Base-by-base conservation (phyloP, 192 early-diverging fungal species). In the Podila verticillata region DNA sequence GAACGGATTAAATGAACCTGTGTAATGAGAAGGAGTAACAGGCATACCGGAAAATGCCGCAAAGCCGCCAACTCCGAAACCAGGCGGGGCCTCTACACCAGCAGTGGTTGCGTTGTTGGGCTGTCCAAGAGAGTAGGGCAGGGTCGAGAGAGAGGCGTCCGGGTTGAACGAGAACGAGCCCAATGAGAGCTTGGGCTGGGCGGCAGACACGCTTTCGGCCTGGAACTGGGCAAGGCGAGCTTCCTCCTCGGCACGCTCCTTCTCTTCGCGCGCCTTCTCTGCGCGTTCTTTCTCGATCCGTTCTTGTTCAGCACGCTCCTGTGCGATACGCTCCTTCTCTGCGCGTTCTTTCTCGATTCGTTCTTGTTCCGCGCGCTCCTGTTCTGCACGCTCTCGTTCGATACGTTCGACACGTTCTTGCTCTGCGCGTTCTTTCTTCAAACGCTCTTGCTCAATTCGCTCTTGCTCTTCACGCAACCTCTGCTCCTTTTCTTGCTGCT, bases 1-100 rank as follows among this genome's bases (percentile, higher is more conserved):
- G 61, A 86, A 86, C 17, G 85, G 85, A 48, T 86, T 86, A 65
- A 86, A 86, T 34, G 83, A 75, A 7, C 85, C 85, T 49, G 80
- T 79, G 54, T 86, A 86, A 29, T 75, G 68, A 8, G 69, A 54
- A 13, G 79, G 77, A 13, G 80, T 72, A 7, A 74, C 51, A n/a
- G 82, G 56, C 35, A 74, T 30, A 32, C 70, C 70, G 17, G 73
- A 36, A 32, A 68, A 63, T 29, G 63, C 68, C 15, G 82, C 56
- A 71, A 77, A 68, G 15, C 64, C 68, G 39, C 64, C 61, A 36
- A 80, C 6, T 9, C 77, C 77, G 48, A 80, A 72, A 2, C 65
- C 39, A 4, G 61, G 65, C 7, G 51, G 39, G 4, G 49, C 30
- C 26, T 72, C 70, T 7, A 65, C 26, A 9, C 70, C 32, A 6